These are phyloP conservation scores for Phyllosticta citrichinensis DNA, from an alignment of 2,329 filamentous ascomycete genomes.

Conservation along the genomic window DNA sequence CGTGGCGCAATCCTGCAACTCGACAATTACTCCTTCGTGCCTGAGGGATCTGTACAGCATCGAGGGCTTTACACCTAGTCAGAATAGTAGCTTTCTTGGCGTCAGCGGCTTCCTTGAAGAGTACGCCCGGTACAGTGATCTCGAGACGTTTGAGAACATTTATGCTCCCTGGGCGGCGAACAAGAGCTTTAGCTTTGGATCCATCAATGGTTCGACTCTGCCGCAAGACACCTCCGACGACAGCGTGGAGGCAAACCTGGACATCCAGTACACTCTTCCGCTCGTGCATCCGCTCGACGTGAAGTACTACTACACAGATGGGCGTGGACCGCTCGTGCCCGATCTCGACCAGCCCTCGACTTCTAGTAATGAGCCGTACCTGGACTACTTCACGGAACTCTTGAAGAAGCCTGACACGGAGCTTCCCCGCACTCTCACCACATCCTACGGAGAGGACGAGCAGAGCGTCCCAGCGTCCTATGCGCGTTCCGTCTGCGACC, in stretches of 20 bases:
- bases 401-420: slow-evolving; percentile 22
- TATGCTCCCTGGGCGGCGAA: slow-evolving; percentile 32
- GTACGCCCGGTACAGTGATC: slow-evolving; percentile 39
- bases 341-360: slow-evolving; percentile 37
- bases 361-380: slow-evolving; percentile 36
- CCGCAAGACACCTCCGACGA: slow-evolving; percentile 26
- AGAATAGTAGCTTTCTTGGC: slow-evolving; percentile 26
- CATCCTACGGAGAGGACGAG: slow-evolving; percentile 32
- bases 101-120: slow-evolving; percentile 41
- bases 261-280: slow-evolving; percentile 40
- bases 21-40: slow-evolving; percentile 36
- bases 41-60: slow-evolving; percentile 39
- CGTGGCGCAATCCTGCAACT: slow-evolving; percentile 27
- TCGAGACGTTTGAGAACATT: slow-evolving; percentile 29
- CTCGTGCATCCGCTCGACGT: slow-evolving; percentile 34
- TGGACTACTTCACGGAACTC: slow-evolving; percentile 30
- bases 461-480: slow-evolving; percentile 29
- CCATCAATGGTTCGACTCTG: slow-evolving; percentile 30
- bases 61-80: slow-evolving; percentile 29
- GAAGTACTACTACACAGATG: slow-evolving; percentile 39
- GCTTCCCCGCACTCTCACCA: slow-evolving; percentile 28
- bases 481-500: slow-evolving; percentile 28
- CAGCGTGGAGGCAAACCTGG: slow-evolving; percentile 41
- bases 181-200: slow-evolving; percentile 35
- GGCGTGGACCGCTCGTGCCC: slow-evolving; percentile 36